Conservation (phyloP, 2,329 filamentous ascomycete species). For the Fusarium pilosicola region DNA sequence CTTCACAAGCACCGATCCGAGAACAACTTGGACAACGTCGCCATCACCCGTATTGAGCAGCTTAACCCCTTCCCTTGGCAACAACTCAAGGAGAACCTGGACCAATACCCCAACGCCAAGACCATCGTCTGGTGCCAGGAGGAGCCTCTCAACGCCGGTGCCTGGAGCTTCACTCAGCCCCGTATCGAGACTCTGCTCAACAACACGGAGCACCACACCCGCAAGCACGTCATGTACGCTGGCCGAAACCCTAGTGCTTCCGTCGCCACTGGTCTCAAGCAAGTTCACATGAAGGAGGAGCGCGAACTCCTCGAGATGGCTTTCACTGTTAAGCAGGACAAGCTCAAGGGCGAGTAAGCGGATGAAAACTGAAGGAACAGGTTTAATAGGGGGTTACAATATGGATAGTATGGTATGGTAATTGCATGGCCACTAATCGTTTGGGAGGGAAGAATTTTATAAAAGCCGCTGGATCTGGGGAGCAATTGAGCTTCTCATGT, state of each 20-base stretch:
- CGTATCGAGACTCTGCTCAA: conserved; percentile 97
- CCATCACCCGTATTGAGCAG: conserved; percentile 96
- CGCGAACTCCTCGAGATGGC: conserved; percentile 78
- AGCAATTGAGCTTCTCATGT: conserved; percentile 43
- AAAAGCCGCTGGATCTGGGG: conserved; percentile 39
- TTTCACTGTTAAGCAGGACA: conserved; percentile 72
- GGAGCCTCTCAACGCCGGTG: conserved; percentile 96
- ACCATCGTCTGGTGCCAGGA: conserved; percentile 98
- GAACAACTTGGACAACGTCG: conserved; percentile 87
- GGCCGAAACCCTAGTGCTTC: conserved; percentile 92
- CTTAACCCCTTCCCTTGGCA: conserved; percentile 99
- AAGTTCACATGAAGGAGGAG: conserved; percentile 90
- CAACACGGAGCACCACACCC: conserved; percentile 89
- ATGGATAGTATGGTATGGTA: conserved; percentile 26
- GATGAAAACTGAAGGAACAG: background rate
- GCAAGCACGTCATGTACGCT: conserved; percentile 97
- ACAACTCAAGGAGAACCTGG: conserved; percentile 94
- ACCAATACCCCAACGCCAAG: conserved; percentile 96
- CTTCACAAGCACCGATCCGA: conserved; percentile 91
- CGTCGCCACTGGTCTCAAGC: conserved; percentile 93
- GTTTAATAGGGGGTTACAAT: conserved; percentile 16
- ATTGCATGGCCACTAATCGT: conserved; percentile 34
- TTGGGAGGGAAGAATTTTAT: conserved; percentile 38
- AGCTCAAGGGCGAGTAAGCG: conserved; percentile 72
- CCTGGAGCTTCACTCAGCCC: conserved; percentile 97